Evolutionary conservation across 306 rosid species (phyloP).

Genomic region (Vachellia collinsii): DNA sequence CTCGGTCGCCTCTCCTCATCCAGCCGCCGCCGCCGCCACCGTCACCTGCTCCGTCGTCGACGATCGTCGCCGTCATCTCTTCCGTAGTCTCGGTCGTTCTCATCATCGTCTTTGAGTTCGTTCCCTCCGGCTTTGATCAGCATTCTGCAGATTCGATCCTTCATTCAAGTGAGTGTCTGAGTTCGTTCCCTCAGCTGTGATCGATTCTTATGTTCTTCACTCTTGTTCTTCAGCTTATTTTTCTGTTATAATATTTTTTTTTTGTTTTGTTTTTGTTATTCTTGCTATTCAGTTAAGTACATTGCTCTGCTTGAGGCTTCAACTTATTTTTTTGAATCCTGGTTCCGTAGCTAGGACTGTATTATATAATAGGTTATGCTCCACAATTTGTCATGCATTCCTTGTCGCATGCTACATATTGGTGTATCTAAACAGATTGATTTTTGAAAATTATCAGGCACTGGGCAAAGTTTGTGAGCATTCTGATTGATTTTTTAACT

Average conservation of each 20-base stretch:
- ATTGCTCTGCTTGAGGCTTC: neutral
- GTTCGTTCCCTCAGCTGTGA: neutral
- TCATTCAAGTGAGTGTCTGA: neutral
- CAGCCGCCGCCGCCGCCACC: no score
- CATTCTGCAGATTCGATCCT: neutral
- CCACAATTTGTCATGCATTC: neutral
- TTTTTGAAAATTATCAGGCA: slow-evolving; percentile 22
- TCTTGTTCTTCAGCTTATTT: neutral
- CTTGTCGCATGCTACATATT: slow-evolving; percentile 9
- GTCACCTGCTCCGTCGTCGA: no score
- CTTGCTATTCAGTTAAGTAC: no score
- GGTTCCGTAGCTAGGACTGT: neutral
- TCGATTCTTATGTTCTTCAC: neutral
- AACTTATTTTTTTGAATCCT: neutral
- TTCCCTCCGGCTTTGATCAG: no score
- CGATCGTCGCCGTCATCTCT: no score
- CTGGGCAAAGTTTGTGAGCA: slow-evolving; percentile 1
- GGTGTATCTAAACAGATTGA: neutral
- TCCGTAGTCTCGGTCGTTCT: no score
- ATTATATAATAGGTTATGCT: no score
- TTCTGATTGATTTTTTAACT: slow-evolving; percentile 11
- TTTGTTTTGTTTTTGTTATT: no score
- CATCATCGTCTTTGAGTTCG: no score
- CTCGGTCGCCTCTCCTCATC: no score
- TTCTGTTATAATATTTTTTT: no score